A percentile compares a stretch with the other conserved stretches of the same genome.
Conservation (phyloP, 495 filamentous ascomycete genomes). For the Cercophora scortea region DNA sequence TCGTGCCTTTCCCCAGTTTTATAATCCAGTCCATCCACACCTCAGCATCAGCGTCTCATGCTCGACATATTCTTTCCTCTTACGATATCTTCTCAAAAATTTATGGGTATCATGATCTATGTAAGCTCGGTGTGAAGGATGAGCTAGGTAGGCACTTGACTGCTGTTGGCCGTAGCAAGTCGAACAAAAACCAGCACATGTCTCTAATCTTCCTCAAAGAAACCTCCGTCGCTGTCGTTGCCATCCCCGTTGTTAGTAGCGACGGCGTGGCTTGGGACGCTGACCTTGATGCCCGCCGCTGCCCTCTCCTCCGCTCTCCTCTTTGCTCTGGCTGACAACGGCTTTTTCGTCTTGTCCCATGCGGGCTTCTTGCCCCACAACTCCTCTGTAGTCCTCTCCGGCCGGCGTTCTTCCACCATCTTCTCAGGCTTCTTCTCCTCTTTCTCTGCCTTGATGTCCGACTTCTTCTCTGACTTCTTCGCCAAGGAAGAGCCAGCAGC, state of each 20-base stretch:
- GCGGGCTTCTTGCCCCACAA: background rate
- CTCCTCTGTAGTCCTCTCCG: no score
- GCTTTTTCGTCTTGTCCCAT: background rate
- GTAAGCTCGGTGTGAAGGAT: background rate
- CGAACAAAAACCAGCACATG: background rate
- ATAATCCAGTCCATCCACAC: no score
- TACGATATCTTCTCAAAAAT: background rate
- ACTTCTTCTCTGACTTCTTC: no score
- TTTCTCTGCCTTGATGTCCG: no score
- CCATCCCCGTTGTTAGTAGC: constrained; percentile 5
- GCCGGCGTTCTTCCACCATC: no score
- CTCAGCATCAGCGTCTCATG: no score
- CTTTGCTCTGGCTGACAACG: background rate
- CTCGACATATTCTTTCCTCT: no score
- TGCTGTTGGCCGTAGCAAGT: background rate
- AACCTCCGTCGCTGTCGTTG: constrained; percentile 20
- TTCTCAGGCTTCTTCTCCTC: background rate
- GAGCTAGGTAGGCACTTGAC: background rate
- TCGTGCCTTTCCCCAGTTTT: no score
- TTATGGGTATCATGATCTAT: constrained; percentile 10
- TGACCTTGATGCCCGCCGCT: background rate
- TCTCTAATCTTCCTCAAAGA: constrained; percentile 22
- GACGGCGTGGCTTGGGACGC: background rate
- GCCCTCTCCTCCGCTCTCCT: background rate
- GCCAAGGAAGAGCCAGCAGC: background rate